phyloP scores from a whole-genome alignment of 2,329 filamentous ascomycete genomes.

The Seiridium unicorne region DNA sequence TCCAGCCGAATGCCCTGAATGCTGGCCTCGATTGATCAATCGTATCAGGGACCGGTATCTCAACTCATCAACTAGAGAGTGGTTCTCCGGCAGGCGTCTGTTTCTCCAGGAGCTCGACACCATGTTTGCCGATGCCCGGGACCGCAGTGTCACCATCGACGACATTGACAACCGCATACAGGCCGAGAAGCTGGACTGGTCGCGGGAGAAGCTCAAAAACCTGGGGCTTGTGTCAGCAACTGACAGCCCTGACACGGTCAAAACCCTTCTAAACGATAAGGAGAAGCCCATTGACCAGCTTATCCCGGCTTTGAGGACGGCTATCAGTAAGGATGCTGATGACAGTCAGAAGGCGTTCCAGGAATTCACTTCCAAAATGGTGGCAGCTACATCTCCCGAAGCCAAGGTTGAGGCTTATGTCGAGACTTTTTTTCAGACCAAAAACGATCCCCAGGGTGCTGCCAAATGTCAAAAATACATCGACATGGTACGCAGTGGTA shows the following conservation, averaged over 20 bases:
- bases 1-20: conserved; percentile 44
- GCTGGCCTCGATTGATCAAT: conserved; percentile 46
- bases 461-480: conserved; percentile 35
- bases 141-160: conserved; percentile 39
- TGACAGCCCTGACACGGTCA: conserved; percentile 21
- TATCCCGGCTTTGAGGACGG: conserved; percentile 20
- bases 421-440: conserved; percentile 39
- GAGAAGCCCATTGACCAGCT: conserved; percentile 23
- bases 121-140: conserved; percentile 46
- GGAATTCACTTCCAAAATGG: conserved; percentile 28
- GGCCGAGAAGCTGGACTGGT: conserved; percentile 53
- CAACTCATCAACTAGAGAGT: conserved; percentile 38
- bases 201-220: conserved; percentile 34
- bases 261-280: conserved; percentile 22
- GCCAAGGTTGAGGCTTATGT: conserved; percentile 38
- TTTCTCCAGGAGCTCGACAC: conserved; percentile 50
- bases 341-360: conserved; percentile 26
- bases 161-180: conserved; percentile 48
- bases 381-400: conserved; percentile 26
- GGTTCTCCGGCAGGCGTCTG: conserved; percentile 48
- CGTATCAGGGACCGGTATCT: conserved; percentile 41
- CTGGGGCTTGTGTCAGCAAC: conserved; percentile 23
- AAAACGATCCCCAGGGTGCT: conserved; percentile 27
- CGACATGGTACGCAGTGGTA: conserved; percentile 31
- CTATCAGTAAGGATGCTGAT: conserved; percentile 18